Base-by-base conservation (phyloP, 1,139 yeast species). In the Saccharomycopsis crataegensis region DNA sequence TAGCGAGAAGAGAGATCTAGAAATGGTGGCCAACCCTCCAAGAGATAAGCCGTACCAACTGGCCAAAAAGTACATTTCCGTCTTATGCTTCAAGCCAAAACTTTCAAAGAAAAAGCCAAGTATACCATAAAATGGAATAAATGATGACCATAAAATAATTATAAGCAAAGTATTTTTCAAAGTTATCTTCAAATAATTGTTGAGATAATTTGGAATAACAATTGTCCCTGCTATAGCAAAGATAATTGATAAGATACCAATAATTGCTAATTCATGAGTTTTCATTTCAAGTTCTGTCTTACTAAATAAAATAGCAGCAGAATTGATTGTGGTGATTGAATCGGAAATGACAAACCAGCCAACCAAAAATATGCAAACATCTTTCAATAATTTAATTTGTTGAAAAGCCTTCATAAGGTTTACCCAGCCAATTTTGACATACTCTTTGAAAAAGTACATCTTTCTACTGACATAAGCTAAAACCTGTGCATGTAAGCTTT, bases 301-400 rank as follows among this genome's bases (percentile, higher is more conserved):
- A 1, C 89, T 86, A 67, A 84, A 84, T 47, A 84, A 64, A 32
- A 84, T 78, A 0, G 91, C 90, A 0, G 90, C 82, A 1, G 88
- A 81, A 63, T 83, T 83, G 56, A 84, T 83, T 0, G 91, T 84
- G 1, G 88, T 82, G 16, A 83, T 70, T 1, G 87, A 82, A 61
- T 84, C 91, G 14, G 86, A 78, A 4, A 84, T 71, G 50, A 84
- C 74, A 60, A 84, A 83, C 90, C 90, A 84, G 0, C 86, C 87
- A 0, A 78, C 54, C 8, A 84, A 66, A 60, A 81, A 84, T 9
- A 77, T 72, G 14, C 78, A 71, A 32, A 84, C 85, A 60, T 84
- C 89, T 58, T 72, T 74, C 62, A 84, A 67, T 49, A 77, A 67
- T 1, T 77, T 70, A 1, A 84, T 86, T 59, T 79, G 82, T 46